These are phyloP conservation scores for Zygosaccharomyces pseudorouxii DNA, from an alignment of 805 yeast genomes.

Conservation along the genomic window DNA sequence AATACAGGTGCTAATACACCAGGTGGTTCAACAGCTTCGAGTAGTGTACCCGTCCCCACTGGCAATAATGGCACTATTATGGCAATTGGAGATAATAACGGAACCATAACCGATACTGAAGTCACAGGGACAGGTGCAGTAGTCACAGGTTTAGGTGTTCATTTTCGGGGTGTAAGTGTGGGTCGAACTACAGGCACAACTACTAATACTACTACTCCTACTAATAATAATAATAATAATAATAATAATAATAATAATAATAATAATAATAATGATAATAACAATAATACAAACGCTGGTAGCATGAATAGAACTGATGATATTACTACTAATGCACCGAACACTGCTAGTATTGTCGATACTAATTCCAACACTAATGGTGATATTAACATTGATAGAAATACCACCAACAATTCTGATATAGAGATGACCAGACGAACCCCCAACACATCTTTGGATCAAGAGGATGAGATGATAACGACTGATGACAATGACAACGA, in stretches of 20 bases:
- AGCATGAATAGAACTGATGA: constrained; percentile 8
- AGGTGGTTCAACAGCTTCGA: constrained; percentile 9
- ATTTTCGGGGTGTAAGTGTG: neutral
- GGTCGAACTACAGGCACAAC: neutral
- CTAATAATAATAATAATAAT: neutral
- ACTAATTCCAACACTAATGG: neutral
- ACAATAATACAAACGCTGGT: constrained; percentile 2
- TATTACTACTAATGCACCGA: neutral
- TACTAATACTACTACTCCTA: constrained; percentile 3
- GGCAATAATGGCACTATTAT: constrained; percentile 2
- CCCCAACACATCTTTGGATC: constrained; percentile 8
- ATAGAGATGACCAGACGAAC: constrained; percentile 5
- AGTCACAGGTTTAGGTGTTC: constrained; percentile 1
- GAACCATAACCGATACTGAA: neutral
- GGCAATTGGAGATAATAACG: constrained; percentile 1
- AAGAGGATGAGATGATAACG: constrained; percentile 10
- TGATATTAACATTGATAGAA: constrained; percentile 5
- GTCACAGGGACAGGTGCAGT: neutral
- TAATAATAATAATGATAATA: too few relatives aligned
- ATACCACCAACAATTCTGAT: neutral
- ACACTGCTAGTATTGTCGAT: neutral
- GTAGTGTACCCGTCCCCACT: constrained; percentile 2
- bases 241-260: too few relatives aligned
- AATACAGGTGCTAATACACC: constrained; percentile 23
- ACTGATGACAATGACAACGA: constrained; percentile 11